Conservation (phyloP, 2,329 filamentous ascomycete species). For the Colletotrichum costaricense region DNA sequence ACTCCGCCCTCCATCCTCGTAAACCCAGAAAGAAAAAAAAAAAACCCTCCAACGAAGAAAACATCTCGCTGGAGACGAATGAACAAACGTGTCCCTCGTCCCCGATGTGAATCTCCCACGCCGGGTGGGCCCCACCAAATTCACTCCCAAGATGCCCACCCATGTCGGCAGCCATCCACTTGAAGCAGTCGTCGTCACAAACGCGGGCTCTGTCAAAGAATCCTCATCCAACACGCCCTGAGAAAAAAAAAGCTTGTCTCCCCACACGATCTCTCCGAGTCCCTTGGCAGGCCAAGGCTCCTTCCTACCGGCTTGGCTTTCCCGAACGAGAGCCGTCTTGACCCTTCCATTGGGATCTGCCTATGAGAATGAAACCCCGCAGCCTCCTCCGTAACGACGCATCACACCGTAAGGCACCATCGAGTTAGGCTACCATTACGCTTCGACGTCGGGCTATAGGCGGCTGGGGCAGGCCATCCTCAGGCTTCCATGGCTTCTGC, state of each 20-base stretch:
- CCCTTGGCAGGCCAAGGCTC: too few relatives aligned
- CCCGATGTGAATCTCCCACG: too few relatives aligned
- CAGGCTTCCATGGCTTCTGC: neutral
- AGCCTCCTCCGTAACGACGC: too few relatives aligned
- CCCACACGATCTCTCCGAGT: neutral
- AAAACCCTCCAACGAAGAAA: neutral
- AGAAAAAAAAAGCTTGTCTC: slow-evolving; percentile 4
- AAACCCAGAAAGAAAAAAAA: too few relatives aligned
- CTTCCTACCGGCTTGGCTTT: neutral
- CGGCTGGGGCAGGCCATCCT: neutral
- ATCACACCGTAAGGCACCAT: too few relatives aligned
- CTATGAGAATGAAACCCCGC: too few relatives aligned
- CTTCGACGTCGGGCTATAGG: neutral
- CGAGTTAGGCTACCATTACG: neutral
- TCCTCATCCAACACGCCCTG: too few relatives aligned
- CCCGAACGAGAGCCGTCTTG: neutral
- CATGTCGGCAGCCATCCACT: neutral
- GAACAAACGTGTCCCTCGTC: neutral
- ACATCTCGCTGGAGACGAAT: neutral
- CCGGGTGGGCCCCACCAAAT: too few relatives aligned
- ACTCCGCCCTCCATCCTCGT: too few relatives aligned
- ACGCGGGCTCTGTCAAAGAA: neutral
- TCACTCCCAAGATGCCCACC: neutral
- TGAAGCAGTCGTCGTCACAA: neutral
- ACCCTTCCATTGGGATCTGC: too few relatives aligned